A percentile compares a stretch with the other conserved stretches of the same genome.
phyloP scores from a whole-genome alignment of 805 yeast species.

The Starmerella cellae region DNA sequence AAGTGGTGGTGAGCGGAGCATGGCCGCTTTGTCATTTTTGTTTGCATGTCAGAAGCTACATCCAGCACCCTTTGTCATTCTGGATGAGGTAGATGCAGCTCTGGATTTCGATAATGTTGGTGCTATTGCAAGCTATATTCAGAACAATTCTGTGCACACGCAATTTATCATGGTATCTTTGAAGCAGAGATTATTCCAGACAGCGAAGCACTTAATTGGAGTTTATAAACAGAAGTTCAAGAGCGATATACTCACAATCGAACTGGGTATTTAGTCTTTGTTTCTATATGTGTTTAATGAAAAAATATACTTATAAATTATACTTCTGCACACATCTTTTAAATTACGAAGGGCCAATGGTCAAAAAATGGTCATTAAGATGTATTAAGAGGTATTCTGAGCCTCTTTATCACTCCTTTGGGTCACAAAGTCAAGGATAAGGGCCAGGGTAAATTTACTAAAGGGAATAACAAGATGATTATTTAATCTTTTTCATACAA shows the following conservation, averaged over 20 bases:
- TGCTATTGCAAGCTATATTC: slow-evolving; percentile 75
- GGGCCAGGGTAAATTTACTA: too few species aligned
- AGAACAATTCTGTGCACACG: slow-evolving; percentile 35
- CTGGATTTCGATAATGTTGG: slow-evolving; percentile 80
- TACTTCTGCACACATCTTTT: too few species aligned
- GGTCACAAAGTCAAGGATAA: too few species aligned
- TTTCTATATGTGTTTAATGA: not conserved
- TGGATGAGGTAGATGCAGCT: slow-evolving; percentile 98
- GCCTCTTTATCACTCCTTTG: not conserved
- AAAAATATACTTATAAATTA: not conserved
- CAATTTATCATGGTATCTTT: slow-evolving; percentile 90
- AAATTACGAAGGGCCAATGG: too few species aligned
- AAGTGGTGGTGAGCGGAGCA: slow-evolving; percentile 93
- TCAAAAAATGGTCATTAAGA: not conserved
- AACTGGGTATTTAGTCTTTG: too few species aligned
- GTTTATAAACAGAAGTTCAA: slow-evolving; percentile 54
- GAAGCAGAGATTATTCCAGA: slow-evolving; percentile 75
- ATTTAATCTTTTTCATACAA: not conserved
- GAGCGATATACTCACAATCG: slow-evolving; percentile 15
- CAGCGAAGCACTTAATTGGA: slow-evolving; percentile 83
- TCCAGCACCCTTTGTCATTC: slow-evolving; percentile 89
- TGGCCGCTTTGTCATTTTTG: slow-evolving; percentile 85
- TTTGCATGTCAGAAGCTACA: slow-evolving; percentile 83
- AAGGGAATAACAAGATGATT: too few species aligned
- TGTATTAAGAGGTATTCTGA: too few species aligned